Evolutionary conservation across 2,329 filamentous ascomycete species (phyloP).

Genomic region (Verticillium isaacii): DNA sequence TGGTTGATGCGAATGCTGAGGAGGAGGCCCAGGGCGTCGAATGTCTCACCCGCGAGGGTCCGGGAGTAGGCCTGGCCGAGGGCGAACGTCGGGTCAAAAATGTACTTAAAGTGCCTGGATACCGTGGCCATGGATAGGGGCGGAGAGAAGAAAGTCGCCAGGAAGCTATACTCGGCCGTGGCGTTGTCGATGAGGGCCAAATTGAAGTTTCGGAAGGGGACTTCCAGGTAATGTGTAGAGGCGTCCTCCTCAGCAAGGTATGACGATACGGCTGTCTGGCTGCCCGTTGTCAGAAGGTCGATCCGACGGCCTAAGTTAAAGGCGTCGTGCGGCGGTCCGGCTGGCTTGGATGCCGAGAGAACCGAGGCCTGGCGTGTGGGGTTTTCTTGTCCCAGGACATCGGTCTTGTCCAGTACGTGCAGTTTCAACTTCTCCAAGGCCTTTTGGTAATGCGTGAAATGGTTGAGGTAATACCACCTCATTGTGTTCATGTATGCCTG

Average conservation of each 20-base stretch:
- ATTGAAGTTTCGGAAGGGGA: conserved; percentile 91
- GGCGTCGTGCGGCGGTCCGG: conserved; percentile 69
- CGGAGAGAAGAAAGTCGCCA: conserved; percentile 83
- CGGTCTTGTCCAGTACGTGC: conserved; percentile 76
- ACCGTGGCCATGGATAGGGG: conserved; percentile 71
- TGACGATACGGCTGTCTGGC: conserved; percentile 74
- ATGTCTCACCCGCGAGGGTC: conserved; percentile 68
- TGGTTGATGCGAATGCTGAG: conserved; percentile 93
- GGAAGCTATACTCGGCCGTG: conserved; percentile 89
- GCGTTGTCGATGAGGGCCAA: conserved; percentile 90
- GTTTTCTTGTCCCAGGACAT: conserved; percentile 78
- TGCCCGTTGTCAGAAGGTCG: conserved; percentile 71
- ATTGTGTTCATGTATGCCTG: conserved; percentile 97
- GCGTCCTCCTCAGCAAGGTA: conserved; percentile 91
- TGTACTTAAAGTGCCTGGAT: conserved; percentile 77
- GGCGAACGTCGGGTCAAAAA: conserved; percentile 87
- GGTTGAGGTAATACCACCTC: conserved; percentile 94
- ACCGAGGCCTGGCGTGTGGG: conserved; percentile 58
- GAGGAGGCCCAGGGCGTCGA: conserved; percentile 80
- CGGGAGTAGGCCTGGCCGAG: conserved; percentile 75
- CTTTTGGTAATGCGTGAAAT: conserved; percentile 83
- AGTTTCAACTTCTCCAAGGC: conserved; percentile 81
- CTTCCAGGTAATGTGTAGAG: conserved; percentile 78
- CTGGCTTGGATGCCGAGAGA: conserved; percentile 44
- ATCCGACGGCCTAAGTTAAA: conserved; percentile 85